Evolutionary conservation across 129 eudicot genomes (phyloP).

Genomic region (Artemisia tridentata): DNA sequence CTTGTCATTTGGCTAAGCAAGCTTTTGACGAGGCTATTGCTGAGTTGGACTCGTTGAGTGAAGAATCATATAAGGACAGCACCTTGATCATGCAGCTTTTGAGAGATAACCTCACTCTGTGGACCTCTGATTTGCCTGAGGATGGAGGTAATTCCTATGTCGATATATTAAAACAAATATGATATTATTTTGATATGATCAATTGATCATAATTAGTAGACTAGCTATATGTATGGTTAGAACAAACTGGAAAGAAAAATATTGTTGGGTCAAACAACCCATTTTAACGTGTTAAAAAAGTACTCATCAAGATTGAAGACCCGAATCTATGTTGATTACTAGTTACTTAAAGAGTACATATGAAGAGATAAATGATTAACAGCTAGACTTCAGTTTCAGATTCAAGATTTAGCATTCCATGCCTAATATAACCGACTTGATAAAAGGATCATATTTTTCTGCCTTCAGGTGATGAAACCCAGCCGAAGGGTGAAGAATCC

Average conservation of each 20-base stretch:
- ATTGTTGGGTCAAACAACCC: too few relatives aligned
- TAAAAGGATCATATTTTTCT: background rate
- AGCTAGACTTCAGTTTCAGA: background rate
- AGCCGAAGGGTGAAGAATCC: slow-evolving; percentile 37
- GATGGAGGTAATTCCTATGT: slow-evolving; percentile 63
- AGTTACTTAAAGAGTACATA: too few relatives aligned
- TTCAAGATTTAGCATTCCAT: background rate
- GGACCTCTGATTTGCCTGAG: slow-evolving; percentile 98
- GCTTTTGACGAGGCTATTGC: slow-evolving; percentile 99
- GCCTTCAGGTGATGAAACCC: slow-evolving; percentile 35
- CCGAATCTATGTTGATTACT: too few relatives aligned
- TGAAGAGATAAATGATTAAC: too few relatives aligned
- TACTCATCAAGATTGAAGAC: too few relatives aligned
- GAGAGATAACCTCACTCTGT: slow-evolving; percentile 96
- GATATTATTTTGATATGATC: background rate
- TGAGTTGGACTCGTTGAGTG: slow-evolving; percentile 91
- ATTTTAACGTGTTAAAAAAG: too few relatives aligned
- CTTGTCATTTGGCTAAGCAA: slow-evolving; percentile 98
- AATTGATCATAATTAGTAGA: too few relatives aligned
- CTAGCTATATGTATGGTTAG: too few relatives aligned
- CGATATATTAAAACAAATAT: background rate
- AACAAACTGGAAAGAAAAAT: too few relatives aligned
- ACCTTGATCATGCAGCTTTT: slow-evolving; percentile 95
- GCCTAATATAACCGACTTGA: background rate
- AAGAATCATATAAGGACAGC: slow-evolving; percentile 97